Conservation (phyloP, 2,329 filamentous ascomycete species). For the Aspergillus udagawae region DNA sequence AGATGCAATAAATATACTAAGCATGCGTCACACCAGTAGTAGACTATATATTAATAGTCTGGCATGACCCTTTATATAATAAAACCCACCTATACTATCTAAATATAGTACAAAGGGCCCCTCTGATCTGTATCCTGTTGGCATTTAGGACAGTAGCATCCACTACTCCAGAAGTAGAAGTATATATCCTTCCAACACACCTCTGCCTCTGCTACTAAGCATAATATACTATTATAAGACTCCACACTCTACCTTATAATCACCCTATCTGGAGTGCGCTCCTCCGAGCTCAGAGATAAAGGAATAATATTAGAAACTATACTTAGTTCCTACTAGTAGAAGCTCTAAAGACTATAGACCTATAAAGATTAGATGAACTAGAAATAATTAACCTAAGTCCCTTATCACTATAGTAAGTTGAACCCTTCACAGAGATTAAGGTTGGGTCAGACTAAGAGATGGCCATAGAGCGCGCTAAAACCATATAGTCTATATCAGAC, state of each 20-base stretch:
- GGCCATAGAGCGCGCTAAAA: conserved; percentile 8
- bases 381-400: too few species aligned
- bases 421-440: not conserved
- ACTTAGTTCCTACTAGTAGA: too few species aligned
- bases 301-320: too few species aligned
- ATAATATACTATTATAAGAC: rapidly evolving
- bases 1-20: conserved; percentile 23
- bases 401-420: too few species aligned
- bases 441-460: not conserved
- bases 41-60: conserved; percentile 22
- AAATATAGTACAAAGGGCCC: conserved; percentile 13
- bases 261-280: too few species aligned
- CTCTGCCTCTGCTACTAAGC: not conserved
- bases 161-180: conserved; percentile 15
- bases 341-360: too few species aligned
- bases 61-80: conserved; percentile 16
- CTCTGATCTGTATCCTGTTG: conserved; percentile 18
- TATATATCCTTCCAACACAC: conserved; percentile 11
- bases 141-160: conserved; percentile 17
- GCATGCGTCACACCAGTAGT: conserved; percentile 18
- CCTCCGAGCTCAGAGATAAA: too few species aligned
- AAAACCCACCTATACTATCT: conserved; percentile 16
- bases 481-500: conserved; percentile 4
- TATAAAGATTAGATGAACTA: too few species aligned
- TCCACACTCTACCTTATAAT: too few species aligned